These are phyloP conservation scores for Tetrastigma voinierianum DNA, from an alignment of 164 flowering plant species.

Conservation along the genomic window DNA sequence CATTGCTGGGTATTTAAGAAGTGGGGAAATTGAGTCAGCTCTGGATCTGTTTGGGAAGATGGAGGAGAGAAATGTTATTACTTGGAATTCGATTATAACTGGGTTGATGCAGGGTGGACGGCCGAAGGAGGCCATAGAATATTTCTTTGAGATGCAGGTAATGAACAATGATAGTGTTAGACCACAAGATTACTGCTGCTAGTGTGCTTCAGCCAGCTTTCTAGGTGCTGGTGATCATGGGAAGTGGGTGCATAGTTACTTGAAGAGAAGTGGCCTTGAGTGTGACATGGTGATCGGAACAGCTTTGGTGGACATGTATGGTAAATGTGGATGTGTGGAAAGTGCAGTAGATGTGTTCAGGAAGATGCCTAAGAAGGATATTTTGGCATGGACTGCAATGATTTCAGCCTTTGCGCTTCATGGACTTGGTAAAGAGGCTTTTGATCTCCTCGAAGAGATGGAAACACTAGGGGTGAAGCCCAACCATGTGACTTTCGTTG, in stretches of 20 bases:
- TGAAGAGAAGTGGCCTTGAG: constrained; percentile 48
- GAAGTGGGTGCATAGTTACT: constrained; percentile 56
- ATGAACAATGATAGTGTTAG: constrained; percentile 21
- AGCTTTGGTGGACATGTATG: constrained; percentile 80
- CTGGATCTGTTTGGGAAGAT: constrained; percentile 45
- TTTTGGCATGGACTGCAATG: constrained; percentile 75
- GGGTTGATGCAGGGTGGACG: constrained; percentile 61
- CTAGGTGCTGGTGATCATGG: constrained; percentile 58
- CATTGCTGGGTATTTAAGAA: constrained; percentile 59
- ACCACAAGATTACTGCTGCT: constrained; percentile 59
- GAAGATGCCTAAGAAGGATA: constrained; percentile 52
- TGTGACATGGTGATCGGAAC: constrained; percentile 61
- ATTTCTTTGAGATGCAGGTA: constrained; percentile 55
- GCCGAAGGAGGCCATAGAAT: constrained; percentile 49
- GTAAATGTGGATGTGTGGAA: constrained; percentile 66
- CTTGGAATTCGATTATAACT: constrained; percentile 68
- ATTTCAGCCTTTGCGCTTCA: constrained; percentile 64
- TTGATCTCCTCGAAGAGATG: constrained; percentile 59
- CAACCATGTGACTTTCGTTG: constrained; percentile 75
- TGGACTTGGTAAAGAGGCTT: constrained; percentile 58
- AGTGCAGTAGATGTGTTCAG: constrained; percentile 51
- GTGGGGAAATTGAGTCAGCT: constrained; percentile 38
- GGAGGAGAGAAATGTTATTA: constrained; percentile 39
- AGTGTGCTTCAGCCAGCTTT: constrained; percentile 61
- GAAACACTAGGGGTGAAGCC: constrained; percentile 46